Evolutionary conservation across 345 rosid genomes (phyloP).

Genomic region (Salix koriyanagi): DNA sequence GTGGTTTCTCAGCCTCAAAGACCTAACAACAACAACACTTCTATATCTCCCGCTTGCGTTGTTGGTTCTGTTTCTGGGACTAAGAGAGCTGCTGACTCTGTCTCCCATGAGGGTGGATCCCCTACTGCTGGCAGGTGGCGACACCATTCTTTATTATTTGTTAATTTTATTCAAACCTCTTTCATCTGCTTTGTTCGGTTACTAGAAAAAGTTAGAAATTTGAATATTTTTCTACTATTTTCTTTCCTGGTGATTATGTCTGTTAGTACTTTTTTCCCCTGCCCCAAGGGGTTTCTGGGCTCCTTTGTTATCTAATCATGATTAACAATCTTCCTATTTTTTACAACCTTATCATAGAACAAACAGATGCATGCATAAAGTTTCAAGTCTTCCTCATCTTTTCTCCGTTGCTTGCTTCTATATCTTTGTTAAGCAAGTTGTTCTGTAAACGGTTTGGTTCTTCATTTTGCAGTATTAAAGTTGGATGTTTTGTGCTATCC

Average conservation of each 20-base stretch:
- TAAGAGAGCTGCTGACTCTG: constrained; percentile 68
- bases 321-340: not conserved
- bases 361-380: not conserved
- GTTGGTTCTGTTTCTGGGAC: constrained; percentile 44
- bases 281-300: not conserved
- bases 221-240: not conserved
- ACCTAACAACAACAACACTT: constrained; percentile 1
- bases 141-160: not conserved
- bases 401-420: not conserved
- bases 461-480: not conserved
- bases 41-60: constrained; percentile 18
- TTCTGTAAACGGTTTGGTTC: not conserved
- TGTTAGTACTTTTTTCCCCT: not conserved
- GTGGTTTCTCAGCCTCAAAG: constrained; percentile 24
- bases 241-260: not conserved
- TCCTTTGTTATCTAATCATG: too few relatives aligned
- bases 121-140: constrained; percentile 57
- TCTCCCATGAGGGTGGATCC: constrained; percentile 55
- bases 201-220: constrained; percentile 2
- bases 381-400: not conserved
- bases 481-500: not conserved
- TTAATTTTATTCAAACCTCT: not conserved
- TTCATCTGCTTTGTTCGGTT: constrained; percentile 1
- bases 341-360: not conserved
- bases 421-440: not conserved